Base-by-base conservation (phyloP, 2,329 filamentous ascomycete genomes). In the Alternaria novae-zelandiae region DNA sequence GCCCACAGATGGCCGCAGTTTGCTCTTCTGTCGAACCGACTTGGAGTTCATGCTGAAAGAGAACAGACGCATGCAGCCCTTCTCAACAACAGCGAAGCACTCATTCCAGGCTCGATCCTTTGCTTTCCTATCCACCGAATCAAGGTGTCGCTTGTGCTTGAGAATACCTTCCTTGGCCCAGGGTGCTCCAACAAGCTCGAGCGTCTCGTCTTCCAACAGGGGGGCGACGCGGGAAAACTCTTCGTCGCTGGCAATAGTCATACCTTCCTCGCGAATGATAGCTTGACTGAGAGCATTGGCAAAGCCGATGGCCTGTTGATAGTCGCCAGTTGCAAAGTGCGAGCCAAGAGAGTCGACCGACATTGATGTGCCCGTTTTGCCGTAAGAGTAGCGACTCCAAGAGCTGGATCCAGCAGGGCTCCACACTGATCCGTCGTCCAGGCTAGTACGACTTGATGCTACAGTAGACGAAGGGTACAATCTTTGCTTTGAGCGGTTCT, bases 151-250 rank as follows among this genome's bases (percentile, higher is more conserved):
- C 81, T 98, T 98, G 83, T 99, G 95, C 70, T 95, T 95, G 20
- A 98, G 85, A 71, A 96, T 93, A 66, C 96, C 96, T 81, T 99
- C 96, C 81, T 99, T 99, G 26, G 96, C 91, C 96, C 96, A 99
- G 0, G 96, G 96, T n/a, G 96, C 93, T 23, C 96, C 96, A 11
- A 91, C 89, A 43, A 99, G 88, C 75, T 97, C 94, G 12, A 99
- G 86, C 0, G 91, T 93, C 74, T 99, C 96, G 74, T 98, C 96
- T 73, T 97, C 95, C 0, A 98, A 87, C 10, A 97, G 83, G 25
- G 91, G 88, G 6, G 87, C 84, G 2, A 83, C 83, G 51, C 85
- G 85, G 32, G 88, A 81, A 47, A 88, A 87, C 28, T 90, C 89
- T 70, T 90, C 79, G 63, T 85, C 81, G 65, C 82, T 82, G 68